Evolutionary conservation across 331 rosid species (phyloP).

Genomic region (Quercus phellos): DNA sequence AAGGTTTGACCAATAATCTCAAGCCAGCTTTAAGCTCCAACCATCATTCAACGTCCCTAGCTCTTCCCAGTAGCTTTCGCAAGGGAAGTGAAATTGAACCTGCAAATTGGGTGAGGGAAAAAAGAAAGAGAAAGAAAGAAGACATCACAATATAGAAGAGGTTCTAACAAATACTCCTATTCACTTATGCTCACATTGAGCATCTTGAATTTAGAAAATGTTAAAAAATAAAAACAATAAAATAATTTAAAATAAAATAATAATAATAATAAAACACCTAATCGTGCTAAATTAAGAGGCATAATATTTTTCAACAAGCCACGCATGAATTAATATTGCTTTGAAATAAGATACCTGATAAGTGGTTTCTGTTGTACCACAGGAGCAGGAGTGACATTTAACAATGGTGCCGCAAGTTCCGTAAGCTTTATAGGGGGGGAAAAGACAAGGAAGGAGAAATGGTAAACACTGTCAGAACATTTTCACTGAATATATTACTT

Average conservation of each 20-base stretch:
- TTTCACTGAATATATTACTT: neutral
- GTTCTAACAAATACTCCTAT: neutral
- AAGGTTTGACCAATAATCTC: neutral
- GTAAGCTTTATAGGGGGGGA: constrained; percentile 46
- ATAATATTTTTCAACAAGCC: neutral
- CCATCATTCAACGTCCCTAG: constrained; percentile 15
- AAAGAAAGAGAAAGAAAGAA: constrained; percentile 2
- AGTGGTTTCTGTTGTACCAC: constrained; percentile 58
- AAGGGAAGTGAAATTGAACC: constrained; percentile 84
- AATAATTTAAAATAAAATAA: too few species aligned
- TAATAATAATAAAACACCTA: too few species aligned
- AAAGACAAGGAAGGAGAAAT: neutral
- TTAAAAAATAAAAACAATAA: neutral
- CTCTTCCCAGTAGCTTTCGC: constrained; percentile 63
- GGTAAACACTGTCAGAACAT: constrained; percentile 18
- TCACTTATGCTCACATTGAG: neutral
- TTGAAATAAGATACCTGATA: constrained; percentile 51
- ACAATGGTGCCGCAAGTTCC: constrained; percentile 52
- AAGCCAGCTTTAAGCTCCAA: constrained; percentile 17
- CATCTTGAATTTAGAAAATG: neutral
- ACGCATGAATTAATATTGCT: neutral
- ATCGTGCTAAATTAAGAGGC: neutral
- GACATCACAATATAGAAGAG: neutral
- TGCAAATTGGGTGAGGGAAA: constrained; percentile 17
- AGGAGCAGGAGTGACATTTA: constrained; percentile 41